Conservation (phyloP, 2,329 filamentous ascomycete genomes). For the Fusarium sp. region DNA sequence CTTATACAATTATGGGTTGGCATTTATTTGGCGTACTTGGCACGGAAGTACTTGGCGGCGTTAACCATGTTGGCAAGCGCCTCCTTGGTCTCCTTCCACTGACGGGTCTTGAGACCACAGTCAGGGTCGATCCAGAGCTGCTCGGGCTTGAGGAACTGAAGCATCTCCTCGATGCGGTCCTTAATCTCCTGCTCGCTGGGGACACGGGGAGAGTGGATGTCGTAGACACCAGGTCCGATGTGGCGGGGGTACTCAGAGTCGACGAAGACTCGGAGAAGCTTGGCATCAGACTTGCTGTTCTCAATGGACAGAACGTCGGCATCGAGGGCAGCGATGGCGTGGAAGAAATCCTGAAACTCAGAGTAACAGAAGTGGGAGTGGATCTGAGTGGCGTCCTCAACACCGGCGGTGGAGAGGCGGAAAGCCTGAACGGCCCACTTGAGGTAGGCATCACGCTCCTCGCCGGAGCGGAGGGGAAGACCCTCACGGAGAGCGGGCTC, state of each 20-base stretch:
- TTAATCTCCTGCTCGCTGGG: constrained; percentile 98
- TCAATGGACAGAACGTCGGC: constrained; percentile 98
- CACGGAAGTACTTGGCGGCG: constrained; percentile 95
- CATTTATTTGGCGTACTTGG: constrained; percentile 76
- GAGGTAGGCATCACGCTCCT: constrained; percentile 96
- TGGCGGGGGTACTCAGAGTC: constrained; percentile 97
- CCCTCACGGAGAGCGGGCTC: constrained; percentile 99
- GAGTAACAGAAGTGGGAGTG: constrained; percentile 99
- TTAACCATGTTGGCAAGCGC: constrained; percentile 96
- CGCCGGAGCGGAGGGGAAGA: constrained; percentile 92
- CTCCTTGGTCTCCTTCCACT: constrained; percentile 99
- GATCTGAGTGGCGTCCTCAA: constrained; percentile 96
- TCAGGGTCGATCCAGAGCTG: constrained; percentile 99
- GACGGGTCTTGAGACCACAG: constrained; percentile 98
- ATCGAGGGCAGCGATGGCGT: constrained; percentile 97
- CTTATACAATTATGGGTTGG: constrained; percentile 27
- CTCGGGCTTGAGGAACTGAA: constrained; percentile 94
- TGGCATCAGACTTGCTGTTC: constrained; percentile 99
- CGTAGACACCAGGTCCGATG: constrained; percentile 99
- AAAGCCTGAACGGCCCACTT: constrained; percentile 98
- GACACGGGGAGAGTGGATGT: constrained; percentile 99
- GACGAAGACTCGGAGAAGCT: constrained; percentile 98
- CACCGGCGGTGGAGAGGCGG: constrained; percentile 92
- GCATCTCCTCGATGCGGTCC: constrained; percentile 97
- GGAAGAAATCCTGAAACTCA: constrained; percentile 99